phyloP scores from a whole-genome alignment of 805 yeast species.

The Metschnikowia similis region DNA sequence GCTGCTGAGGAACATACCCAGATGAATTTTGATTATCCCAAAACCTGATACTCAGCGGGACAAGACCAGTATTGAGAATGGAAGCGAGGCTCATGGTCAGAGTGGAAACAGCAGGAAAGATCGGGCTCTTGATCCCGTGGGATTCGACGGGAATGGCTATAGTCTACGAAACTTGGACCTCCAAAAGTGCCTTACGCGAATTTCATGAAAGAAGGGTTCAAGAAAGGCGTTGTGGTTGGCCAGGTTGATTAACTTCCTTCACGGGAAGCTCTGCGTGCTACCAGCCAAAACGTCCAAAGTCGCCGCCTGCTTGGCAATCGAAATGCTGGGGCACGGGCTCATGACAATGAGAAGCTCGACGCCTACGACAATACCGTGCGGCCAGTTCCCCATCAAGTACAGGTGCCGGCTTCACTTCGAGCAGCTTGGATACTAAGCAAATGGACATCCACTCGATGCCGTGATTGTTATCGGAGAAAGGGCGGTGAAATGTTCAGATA shows the following conservation, averaged over 20 bases:
- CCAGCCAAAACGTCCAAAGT: slow-evolving; percentile 27
- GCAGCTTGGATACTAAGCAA: slow-evolving; percentile 72
- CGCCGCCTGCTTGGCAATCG: slow-evolving; percentile 1
- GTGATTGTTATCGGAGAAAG: slow-evolving; percentile 67
- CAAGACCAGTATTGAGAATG: slow-evolving; percentile 32
- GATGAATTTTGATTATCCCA: slow-evolving; percentile 71
- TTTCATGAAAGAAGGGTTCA: slow-evolving; percentile 53
- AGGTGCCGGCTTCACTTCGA: slow-evolving; percentile 77
- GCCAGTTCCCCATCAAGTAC: slow-evolving; percentile 82
- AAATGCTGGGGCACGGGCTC: not conserved
- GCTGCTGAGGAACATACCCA: slow-evolving; percentile 72
- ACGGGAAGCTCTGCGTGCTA: slow-evolving; percentile 39
- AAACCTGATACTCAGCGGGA: slow-evolving; percentile 52
- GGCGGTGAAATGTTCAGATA: slow-evolving; percentile 61
- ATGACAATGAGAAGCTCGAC: slow-evolving; percentile 14
- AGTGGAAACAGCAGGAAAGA: slow-evolving; percentile 82
- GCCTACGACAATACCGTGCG: slow-evolving; percentile 48
- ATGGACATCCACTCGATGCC: slow-evolving; percentile 76
- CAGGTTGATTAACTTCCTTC: slow-evolving; percentile 67
- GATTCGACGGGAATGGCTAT: slow-evolving; percentile 91
- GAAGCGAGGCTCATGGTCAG: slow-evolving; percentile 55
- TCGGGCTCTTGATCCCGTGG: slow-evolving; percentile 90
- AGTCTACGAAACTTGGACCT: slow-evolving; percentile 80
- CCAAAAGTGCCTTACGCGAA: slow-evolving; percentile 67
- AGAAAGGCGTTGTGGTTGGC: slow-evolving; percentile 80